Percentiles rank a stretch among this genome's conserved stretches.
Evolutionary conservation across 2,329 filamentous ascomycete genomes (phyloP).

Genomic region (Monilinia vaccinii-corymbosi): DNA sequence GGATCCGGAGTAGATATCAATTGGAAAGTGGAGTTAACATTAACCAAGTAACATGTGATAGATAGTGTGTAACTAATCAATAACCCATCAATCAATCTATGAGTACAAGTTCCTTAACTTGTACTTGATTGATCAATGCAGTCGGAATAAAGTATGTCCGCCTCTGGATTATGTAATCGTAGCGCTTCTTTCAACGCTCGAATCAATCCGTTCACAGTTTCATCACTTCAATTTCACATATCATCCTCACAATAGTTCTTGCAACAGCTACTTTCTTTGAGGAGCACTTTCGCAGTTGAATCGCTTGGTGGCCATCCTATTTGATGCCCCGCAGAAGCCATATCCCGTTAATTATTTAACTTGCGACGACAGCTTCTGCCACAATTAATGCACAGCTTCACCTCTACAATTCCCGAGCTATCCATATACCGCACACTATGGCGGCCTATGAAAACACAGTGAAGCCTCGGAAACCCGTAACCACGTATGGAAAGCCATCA

Average conservation of each 20-base stretch:
- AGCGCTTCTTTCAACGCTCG: neutral
- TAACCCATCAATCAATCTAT: too few species aligned
- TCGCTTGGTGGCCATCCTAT: neutral
- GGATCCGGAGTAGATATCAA: too few species aligned
- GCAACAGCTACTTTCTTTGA: neutral
- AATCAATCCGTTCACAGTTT: neutral
- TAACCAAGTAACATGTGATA: too few species aligned
- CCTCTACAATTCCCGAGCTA: neutral
- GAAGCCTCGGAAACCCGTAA: slow-evolving; percentile 24
- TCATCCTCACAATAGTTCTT: neutral
- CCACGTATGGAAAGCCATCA: slow-evolving; percentile 29
- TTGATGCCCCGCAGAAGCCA: neutral
- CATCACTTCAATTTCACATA: neutral
- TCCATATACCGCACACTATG: slow-evolving; percentile 17
- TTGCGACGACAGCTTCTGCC: neutral
- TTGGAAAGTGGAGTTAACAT: too few species aligned
- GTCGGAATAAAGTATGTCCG: too few species aligned
- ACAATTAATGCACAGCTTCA: slow-evolving; percentile 5
- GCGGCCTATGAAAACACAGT: slow-evolving; percentile 21
- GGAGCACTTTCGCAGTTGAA: neutral
- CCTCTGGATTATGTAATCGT: neutral
- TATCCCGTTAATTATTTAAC: neutral
- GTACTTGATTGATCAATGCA: too few species aligned
- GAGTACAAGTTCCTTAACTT: too few species aligned
- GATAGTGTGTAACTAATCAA: too few species aligned